Conservation (phyloP, 495 filamentous ascomycete species). For the Aspergillus ellipticus region DNA sequence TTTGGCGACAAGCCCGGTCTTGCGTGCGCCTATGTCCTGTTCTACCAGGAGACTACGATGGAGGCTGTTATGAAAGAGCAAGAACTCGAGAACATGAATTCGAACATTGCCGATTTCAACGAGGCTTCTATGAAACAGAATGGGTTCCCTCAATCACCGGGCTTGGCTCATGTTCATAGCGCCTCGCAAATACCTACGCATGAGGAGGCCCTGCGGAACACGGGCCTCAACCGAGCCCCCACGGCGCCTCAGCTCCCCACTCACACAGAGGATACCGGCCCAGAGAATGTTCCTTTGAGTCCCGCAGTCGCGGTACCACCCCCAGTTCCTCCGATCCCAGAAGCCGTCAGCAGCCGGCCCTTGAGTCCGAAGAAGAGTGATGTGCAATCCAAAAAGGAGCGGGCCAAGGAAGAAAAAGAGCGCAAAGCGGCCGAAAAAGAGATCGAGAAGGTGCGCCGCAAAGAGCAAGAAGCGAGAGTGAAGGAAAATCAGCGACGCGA, state of each 20-base stretch:
- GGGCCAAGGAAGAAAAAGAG: constrained; percentile 58
- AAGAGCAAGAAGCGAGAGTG: constrained; percentile 53
- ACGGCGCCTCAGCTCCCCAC: constrained; percentile 54
- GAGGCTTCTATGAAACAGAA: constrained; percentile 51
- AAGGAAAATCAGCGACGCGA: constrained; percentile 51
- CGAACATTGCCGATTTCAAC: constrained; percentile 49
- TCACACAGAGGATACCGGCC: constrained; percentile 30
- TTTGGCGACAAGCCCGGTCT: constrained; percentile 89
- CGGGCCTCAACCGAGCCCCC: constrained; percentile 54
- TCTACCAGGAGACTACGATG: constrained; percentile 94
- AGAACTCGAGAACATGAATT: constrained; percentile 68
- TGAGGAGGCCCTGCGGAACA: constrained; percentile 48
- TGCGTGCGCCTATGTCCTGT: constrained; percentile 94
- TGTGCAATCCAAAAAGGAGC: constrained; percentile 43
- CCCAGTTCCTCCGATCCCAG: constrained; percentile 39
- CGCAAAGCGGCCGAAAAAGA: constrained; percentile 66
- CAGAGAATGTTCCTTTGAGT: constrained; percentile 18
- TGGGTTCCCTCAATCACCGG: constrained; percentile 27
- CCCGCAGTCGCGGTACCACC: constrained; percentile 15
- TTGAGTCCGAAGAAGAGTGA: constrained; percentile 46
- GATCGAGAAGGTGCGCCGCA: constrained; percentile 60
- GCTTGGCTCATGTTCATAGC: constrained; percentile 39
- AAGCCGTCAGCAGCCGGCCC: constrained; percentile 22
- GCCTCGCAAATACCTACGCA: constrained; percentile 36
- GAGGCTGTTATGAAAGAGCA: constrained; percentile 85